Percentiles rank a stretch among this genome's conserved stretches.
phyloP scores from a whole-genome alignment of 2,329 filamentous ascomycete species.

The Escovopsis sp. region DNA sequence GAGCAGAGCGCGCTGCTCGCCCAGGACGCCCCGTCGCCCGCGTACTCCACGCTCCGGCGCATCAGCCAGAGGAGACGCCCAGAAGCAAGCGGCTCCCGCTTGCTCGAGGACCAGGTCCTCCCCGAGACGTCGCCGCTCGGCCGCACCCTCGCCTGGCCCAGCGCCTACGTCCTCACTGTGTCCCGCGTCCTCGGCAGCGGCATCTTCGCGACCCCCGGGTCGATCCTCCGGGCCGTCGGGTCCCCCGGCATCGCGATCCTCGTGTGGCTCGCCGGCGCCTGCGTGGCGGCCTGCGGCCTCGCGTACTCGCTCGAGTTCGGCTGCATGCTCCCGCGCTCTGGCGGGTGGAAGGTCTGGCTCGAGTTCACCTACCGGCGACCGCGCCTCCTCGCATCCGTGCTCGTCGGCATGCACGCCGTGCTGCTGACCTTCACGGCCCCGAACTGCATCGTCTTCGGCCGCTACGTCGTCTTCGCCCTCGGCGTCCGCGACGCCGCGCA shows the following conservation, averaged over 20 bases:
- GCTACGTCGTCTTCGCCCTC: conserved; percentile 47
- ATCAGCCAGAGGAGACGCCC: too few relatives aligned
- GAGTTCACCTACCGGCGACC: conserved; percentile 53
- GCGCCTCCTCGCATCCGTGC: conserved; percentile 46
- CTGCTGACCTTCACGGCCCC: conserved; percentile 53
- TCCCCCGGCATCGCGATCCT: conserved; percentile 48
- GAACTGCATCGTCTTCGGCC: conserved; percentile 55
- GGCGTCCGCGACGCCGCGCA: conserved; percentile 28
- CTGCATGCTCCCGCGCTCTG: conserved; percentile 54
- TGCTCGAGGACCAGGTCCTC: conserved; percentile 41
- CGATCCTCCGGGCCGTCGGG: conserved; percentile 50
- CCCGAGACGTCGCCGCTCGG: conserved; percentile 44
- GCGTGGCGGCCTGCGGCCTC: conserved; percentile 46
- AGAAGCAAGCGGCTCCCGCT: conserved; percentile 5
- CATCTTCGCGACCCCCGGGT: conserved; percentile 57
- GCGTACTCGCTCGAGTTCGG: conserved; percentile 52
- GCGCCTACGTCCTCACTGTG: conserved; percentile 52
- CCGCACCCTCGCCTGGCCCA: conserved; percentile 46
- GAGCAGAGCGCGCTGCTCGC: conserved; percentile 4
- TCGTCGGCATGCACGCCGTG: conserved; percentile 49
- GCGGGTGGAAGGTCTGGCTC: conserved; percentile 56
- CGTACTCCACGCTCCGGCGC: too few relatives aligned
- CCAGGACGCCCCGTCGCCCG: neutral
- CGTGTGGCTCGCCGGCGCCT: conserved; percentile 48
- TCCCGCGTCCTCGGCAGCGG: conserved; percentile 55